These are phyloP conservation scores for Myxozyma neglecta DNA, from an alignment of 805 yeast genomes.

Conservation along the genomic window DNA sequence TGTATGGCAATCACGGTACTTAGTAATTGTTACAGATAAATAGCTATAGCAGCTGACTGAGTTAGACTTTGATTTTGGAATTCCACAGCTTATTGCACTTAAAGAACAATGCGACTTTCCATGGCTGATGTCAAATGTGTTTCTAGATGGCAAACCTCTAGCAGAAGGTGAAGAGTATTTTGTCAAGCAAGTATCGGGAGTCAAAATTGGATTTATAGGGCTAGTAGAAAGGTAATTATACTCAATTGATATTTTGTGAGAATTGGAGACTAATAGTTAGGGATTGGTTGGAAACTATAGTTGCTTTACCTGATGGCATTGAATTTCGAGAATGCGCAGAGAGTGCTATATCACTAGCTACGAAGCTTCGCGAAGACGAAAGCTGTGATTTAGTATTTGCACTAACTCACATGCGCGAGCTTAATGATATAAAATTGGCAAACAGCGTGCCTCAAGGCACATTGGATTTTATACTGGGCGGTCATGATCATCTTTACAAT, in stretches of 20 bases:
- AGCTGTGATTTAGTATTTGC: conserved; percentile 32
- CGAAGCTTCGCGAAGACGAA: conserved; percentile 23
- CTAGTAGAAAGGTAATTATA: conserved; percentile 25
- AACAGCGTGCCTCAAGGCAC: conserved; percentile 27
- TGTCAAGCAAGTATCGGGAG: conserved; percentile 17
- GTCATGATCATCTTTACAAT: conserved; percentile 34
- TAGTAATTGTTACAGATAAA: neutral
- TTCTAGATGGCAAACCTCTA: conserved; percentile 12
- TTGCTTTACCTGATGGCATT: conserved; percentile 25
- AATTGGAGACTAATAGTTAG: conserved; percentile 8
- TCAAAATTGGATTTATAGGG: conserved; percentile 31
- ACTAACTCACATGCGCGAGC: conserved; percentile 35
- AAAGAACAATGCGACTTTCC: conserved; percentile 30
- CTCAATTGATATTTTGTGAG: neutral
- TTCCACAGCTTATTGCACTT: conserved; percentile 25
- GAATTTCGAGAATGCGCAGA: conserved; percentile 24
- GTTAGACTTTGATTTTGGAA: conserved; percentile 33
- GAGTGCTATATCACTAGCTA: conserved; percentile 11
- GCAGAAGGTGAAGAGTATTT: conserved; percentile 24
- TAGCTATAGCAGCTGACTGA: neutral
- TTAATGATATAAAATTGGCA: conserved; percentile 30
- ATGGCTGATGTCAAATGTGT: conserved; percentile 32
- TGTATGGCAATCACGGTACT: conserved; percentile 34
- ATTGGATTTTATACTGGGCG: conserved; percentile 31
- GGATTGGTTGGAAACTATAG: conserved; percentile 34